phyloP scores from a whole-genome alignment of 2,329 filamentous ascomycete species.

The Niveomyces coronatus region DNA sequence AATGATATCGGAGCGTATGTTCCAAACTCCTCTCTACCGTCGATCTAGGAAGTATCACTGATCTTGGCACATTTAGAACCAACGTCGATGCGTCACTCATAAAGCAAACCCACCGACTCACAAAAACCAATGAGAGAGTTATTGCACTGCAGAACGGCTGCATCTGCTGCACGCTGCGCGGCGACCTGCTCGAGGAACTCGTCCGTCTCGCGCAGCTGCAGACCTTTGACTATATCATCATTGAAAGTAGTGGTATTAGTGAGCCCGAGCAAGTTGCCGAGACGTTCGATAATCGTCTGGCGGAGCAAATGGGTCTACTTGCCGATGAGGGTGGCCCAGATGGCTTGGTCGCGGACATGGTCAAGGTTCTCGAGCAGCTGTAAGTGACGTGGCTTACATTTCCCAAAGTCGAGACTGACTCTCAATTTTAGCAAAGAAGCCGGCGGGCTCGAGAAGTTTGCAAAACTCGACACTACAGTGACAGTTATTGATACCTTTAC shows the following conservation, averaged over 20 bases:
- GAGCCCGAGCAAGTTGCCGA: constrained; percentile 66
- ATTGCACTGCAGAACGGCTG: constrained; percentile 63
- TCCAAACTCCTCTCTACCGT: accelerated
- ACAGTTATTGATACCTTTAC: constrained; percentile 67
- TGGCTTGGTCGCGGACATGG: constrained; percentile 24
- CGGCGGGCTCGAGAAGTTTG: constrained; percentile 56
- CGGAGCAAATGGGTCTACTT: constrained; percentile 32
- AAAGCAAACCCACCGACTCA: constrained; percentile 42
- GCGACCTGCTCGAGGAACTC: constrained; percentile 60
- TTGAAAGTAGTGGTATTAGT: constrained; percentile 63
- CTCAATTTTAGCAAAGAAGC: constrained; percentile 34
- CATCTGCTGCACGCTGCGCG: constrained; percentile 66
- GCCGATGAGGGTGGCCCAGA: constrained; percentile 20
- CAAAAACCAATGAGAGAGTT: constrained; percentile 51
- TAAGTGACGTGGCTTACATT: constrained; percentile 13
- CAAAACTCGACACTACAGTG: constrained; percentile 58
- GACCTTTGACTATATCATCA: constrained; percentile 60
- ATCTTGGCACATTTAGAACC: too few relatives aligned
- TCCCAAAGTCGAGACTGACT: too few relatives aligned
- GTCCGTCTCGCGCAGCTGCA: constrained; percentile 51
- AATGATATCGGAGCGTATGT: constrained; percentile 57
- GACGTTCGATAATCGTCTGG: constrained; percentile 53
- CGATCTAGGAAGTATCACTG: too few relatives aligned
- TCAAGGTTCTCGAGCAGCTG: constrained; percentile 27
- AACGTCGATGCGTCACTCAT: constrained; percentile 58